Evolutionary conservation across 768 basidiomycete species (phyloP), one percentile per base, ranked within the genome.

Genomic region (Omphalotus guepiniiformis): DNA sequence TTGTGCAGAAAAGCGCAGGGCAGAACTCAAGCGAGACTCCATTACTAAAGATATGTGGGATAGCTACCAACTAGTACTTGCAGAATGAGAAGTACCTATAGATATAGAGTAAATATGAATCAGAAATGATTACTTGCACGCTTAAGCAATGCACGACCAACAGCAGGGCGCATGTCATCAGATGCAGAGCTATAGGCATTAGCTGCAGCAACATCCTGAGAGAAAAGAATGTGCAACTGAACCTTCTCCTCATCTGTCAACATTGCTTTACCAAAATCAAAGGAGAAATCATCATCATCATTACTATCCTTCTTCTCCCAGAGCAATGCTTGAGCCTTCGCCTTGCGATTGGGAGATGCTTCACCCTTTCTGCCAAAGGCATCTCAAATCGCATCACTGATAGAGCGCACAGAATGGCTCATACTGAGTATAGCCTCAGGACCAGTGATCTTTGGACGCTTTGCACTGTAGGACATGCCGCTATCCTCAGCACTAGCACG

Each of bases 1-100:
- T 30, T 4, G 16, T 2, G 16, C 42, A 2, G 56, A 56, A 42
- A 41, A 35, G 22, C 19, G 9, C 7, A 9, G n/a, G n/a, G 55
- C 50, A 34, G 45, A 43, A 27, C 23, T 6, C 1, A 39, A 21
- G 15, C 18, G 55, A 34, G 60, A 60, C 54, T 39, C 23, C 5
- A 64, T 62, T 50, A 62, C 60, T 35, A 1, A 52, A 36, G 51
- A 13, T 27, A 63, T 63, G 60, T 64, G 62, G 63, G 42, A 44
- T 11, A 39, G 46, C 30, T 61, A 61, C 48, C 38, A 39, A 12
- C 16, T n/a, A 39, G 23, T 48, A 37, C 36, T 25, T 36, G 32
- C 32, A 36, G 19, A 39, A 39, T 19, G 36, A 47, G 36, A 11
- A 47, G 16, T 13, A 21, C 19, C 7, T 29, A 9, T 26, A 16